Conservation (phyloP, 331 rosid species). For the Rosa hybrid region DNA sequence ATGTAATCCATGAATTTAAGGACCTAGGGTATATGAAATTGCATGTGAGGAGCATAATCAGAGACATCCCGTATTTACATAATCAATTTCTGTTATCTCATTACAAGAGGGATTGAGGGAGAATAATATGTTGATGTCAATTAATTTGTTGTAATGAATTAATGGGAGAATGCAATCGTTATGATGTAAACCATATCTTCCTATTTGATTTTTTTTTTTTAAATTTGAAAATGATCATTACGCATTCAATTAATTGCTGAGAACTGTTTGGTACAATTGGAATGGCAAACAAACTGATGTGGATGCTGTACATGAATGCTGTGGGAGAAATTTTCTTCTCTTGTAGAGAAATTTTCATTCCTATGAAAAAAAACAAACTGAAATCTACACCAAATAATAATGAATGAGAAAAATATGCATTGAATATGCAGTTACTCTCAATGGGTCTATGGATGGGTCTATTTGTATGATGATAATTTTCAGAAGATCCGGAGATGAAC, state of each 20-base stretch:
- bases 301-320: slow-evolving; percentile 3
- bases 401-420: slow-evolving; percentile 23
- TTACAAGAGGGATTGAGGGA: too few species aligned
- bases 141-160: too few species aligned
- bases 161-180: too few species aligned
- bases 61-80: too few species aligned
- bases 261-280: background rate
- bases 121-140: too few species aligned
- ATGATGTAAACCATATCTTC: too few species aligned
- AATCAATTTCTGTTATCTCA: too few species aligned
- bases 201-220: too few species aligned
- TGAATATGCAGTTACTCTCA: slow-evolving; percentile 6
- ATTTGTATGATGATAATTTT: slow-evolving; percentile 34
- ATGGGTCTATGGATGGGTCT: slow-evolving; percentile 20
- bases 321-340: background rate
- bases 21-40: too few species aligned
- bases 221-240: background rate
- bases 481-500: slow-evolving; percentile 17
- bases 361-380: background rate
- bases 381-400: background rate
- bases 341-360: background rate
- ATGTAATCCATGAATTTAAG: too few species aligned
- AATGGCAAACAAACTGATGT: background rate
- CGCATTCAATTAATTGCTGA: background rate
- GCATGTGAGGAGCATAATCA: too few species aligned